These are phyloP conservation scores for Linderniella brevidens DNA, from an alignment of 257 asterid genomes.

Conservation along the genomic window DNA sequence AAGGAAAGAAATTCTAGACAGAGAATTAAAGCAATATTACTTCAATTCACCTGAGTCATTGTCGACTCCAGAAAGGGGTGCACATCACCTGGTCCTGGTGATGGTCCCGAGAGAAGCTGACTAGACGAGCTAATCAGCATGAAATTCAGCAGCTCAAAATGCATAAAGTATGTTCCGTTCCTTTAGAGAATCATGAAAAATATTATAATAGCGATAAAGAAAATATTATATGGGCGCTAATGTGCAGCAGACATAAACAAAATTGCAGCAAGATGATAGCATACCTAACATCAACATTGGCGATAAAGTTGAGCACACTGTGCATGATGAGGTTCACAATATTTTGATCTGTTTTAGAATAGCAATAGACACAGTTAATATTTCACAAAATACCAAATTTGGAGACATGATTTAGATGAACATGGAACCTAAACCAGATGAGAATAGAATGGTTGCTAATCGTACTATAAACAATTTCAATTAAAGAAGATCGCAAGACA, in stretches of 20 bases:
- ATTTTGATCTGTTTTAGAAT: conserved; percentile 36
- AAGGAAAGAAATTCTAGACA: conserved; percentile 6
- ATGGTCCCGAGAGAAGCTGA: conserved; percentile 88
- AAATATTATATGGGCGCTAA: background rate
- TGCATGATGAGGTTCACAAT: conserved; percentile 48
- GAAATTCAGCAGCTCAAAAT: conserved; percentile 78
- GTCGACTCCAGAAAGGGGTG: conserved; percentile 87
- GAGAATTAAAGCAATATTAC: conserved; percentile 3
- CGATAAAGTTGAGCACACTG: conserved; percentile 62
- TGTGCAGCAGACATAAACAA: conserved; percentile 9
- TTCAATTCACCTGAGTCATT: conserved; percentile 56
- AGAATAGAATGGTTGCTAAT: no score
- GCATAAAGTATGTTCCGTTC: conserved; percentile 57
- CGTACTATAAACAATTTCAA: no score
- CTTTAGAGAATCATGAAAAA: conserved; percentile 28
- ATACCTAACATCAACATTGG: conserved; percentile 77
- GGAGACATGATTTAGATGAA: no score
- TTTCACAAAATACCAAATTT: no score
- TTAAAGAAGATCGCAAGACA: no score
- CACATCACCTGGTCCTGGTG: conserved; percentile 71
- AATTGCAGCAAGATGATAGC: conserved; percentile 13
- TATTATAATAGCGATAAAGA: no score
- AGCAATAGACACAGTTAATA: background rate
- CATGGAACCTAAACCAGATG: no score
- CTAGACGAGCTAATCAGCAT: conserved; percentile 64